A percentile compares a stretch with the other conserved stretches of the same genome.
These are phyloP conservation scores for Boletus sp. DNA, from an alignment of 768 basidiomycete genomes.

Conservation along the genomic window DNA sequence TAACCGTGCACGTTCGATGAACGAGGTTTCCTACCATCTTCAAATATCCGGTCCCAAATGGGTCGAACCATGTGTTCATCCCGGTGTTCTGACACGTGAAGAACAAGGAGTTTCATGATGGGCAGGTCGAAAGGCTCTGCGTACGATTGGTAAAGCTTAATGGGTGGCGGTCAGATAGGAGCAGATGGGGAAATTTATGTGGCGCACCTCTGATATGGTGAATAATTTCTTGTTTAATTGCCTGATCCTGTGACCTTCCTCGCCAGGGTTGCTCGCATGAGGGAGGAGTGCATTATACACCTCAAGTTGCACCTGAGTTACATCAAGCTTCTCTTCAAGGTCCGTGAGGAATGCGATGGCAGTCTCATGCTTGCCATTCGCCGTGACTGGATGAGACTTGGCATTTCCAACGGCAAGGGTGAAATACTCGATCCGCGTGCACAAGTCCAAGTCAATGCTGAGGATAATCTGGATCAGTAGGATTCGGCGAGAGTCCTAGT, in stretches of 20 bases:
- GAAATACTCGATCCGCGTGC: constrained; percentile 83
- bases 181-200: neutral
- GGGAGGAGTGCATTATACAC: constrained; percentile 68
- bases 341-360: constrained; percentile 75
- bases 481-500: neutral
- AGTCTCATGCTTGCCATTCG: constrained; percentile 74
- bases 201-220: constrained; percentile 79
- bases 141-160: constrained; percentile 83
- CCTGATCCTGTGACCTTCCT: constrained; percentile 61
- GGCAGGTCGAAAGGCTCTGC: constrained; percentile 85
- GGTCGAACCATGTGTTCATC: constrained; percentile 78
- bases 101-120: constrained; percentile 81
- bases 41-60: constrained; percentile 88
- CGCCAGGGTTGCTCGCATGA: constrained; percentile 58
- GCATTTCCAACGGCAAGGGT: constrained; percentile 95
- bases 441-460: constrained; percentile 68
- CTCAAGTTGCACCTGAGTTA: constrained; percentile 96
- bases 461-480: constrained; percentile 1
- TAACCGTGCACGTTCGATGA: constrained; percentile 1
- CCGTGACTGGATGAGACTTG: constrained; percentile 87
- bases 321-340: constrained; percentile 94
- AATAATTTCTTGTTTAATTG: constrained; percentile 60
- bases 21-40: constrained; percentile 54
- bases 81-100: constrained; percentile 91
- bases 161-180: constrained; percentile 10